Base-by-base conservation (phyloP, 768 basidiomycete genomes). In the Russula dissimulans region DNA sequence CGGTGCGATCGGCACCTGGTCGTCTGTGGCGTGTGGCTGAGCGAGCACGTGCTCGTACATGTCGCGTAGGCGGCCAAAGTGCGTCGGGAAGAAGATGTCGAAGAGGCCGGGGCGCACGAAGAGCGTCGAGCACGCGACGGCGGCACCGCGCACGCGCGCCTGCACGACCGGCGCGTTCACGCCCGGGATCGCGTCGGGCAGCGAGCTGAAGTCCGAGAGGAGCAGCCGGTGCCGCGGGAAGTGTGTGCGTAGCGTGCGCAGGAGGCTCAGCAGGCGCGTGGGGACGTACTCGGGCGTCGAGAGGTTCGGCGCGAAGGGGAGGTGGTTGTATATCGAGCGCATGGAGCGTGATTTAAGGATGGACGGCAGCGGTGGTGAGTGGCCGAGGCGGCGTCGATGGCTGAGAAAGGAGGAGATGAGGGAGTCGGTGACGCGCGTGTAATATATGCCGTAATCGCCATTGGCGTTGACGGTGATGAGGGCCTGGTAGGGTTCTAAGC, bases 11-110 rank as follows among this genome's bases (percentile, higher is more conserved):
- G 66, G 57, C 46, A 60, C 54, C 8, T 67, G 67, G 36, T 76
- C 75, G 42, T 66, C 64, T 15, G 63, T 53, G 11, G 66, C 59
- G 4, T 58, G 43, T 26, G 85, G 83, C 67, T 82, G 80, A 41
- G 85, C 80, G 60, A 98, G 82, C 57, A 87, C 79, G 65, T 84
- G 78, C 68, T 94, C 89, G 73, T 97, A 97, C 83, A 95, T 90
- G 70, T 95, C 91, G 49, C 89, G 78, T 56, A 98, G 78, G 22
- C 79, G 80, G 54, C 81, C 82, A 65, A 97, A 97, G 70, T 91
- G 77, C 12, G 95, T 98, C 10, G 97, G 97, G 76, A 99, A 99
- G 77, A 99, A 91, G 62, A 98, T 98, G 71, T 99, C 97, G 72
- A 99, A 99, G 75, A 86, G 95, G 8, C 97, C 97, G 68, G 89